These are phyloP conservation scores for Massariosphaeria phaeospora DNA, from an alignment of 495 filamentous ascomycete genomes.

Conservation along the genomic window DNA sequence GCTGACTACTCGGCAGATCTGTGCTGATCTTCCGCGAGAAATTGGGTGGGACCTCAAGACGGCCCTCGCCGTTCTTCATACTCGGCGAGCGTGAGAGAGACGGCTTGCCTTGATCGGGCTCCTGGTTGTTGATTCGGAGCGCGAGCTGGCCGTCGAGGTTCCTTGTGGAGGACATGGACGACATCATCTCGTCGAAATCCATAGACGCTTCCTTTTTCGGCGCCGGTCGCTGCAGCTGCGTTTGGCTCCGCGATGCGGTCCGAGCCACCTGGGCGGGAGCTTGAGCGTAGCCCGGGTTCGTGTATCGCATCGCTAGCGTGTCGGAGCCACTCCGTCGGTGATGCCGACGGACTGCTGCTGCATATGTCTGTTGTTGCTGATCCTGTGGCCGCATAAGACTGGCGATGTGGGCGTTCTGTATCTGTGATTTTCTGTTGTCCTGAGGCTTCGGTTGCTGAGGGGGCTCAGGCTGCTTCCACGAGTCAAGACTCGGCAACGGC, in stretches of 20 bases:
- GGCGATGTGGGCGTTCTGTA: conserved; percentile 31
- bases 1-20: conserved; percentile 12
- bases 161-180: conserved; percentile 10
- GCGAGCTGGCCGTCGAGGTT: conserved; percentile 12
- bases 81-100: conserved; percentile 5
- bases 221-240: neutral
- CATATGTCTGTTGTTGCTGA: conserved; percentile 25
- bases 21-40: conserved; percentile 34
- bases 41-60: conserved; percentile 12
- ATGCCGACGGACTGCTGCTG: conserved; percentile 23
- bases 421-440: conserved; percentile 17
- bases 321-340: conserved; percentile 32
- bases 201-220: conserved; percentile 1
- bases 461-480: conserved; percentile 31
- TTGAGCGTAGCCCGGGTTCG: conserved; percentile 1
- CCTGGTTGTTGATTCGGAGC: neutral
- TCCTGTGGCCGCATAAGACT: conserved; percentile 32
- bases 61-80: conserved; percentile 8
- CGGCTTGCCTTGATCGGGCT: neutral
- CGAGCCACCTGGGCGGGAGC: neutral
- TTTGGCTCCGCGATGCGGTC: neutral
- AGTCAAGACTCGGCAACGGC: conserved; percentile 41
- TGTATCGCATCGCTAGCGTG: conserved; percentile 20
- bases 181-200: conserved; percentile 28
- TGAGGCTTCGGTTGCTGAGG: conserved; percentile 13